Base-by-base conservation (phyloP, 257 asterid species). In the Solanum ossicruentum region DNA sequence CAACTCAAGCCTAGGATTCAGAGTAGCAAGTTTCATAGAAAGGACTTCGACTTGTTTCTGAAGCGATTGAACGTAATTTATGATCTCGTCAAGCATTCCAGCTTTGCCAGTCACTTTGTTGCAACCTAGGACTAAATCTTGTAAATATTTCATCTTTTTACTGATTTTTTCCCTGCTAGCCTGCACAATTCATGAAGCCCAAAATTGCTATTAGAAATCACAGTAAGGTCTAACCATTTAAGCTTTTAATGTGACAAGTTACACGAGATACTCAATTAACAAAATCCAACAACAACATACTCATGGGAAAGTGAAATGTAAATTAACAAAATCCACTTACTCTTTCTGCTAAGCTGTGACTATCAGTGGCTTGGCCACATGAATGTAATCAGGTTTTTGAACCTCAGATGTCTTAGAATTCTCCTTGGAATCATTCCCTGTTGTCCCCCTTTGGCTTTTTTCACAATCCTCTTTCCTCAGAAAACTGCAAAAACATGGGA, bases 31-130 rank as follows among this genome's bases (percentile, higher is more conserved):
- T 90, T 93, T 94, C 97, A 93, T 92, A 0, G 98, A 94, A 73
- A 94, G 95, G 73, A 94, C 91, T 93, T 94, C 98, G 3, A 94
- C 98, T 94, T 94, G 98, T 86, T 92, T 94, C 84, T 94, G 98
- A 47, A 94, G 89, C 26, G 97, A 94, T 67, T 94, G 98, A 51
- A 93, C 96, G 28, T 94, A 94, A 87, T 94, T 94, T 13, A 94
- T 94, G 82, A 94, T 94, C 84, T 94, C 98, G 83, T 94, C 98
- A 2, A 94, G 96, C 95, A 92, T 93, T 61, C 95, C 97, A 32
- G 97, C 95, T 73, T 93, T 94, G 60, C 98, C 98, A 3, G 92
- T 91, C 18, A 93, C 94, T 85, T 92, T 93, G 61, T 92, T 87
- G 61, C 98, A 94, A 5, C 98, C 97, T 0, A 96, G 97, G n/a